Conservation (phyloP, 441 rosid species). For the Daphne laureola region DNA sequence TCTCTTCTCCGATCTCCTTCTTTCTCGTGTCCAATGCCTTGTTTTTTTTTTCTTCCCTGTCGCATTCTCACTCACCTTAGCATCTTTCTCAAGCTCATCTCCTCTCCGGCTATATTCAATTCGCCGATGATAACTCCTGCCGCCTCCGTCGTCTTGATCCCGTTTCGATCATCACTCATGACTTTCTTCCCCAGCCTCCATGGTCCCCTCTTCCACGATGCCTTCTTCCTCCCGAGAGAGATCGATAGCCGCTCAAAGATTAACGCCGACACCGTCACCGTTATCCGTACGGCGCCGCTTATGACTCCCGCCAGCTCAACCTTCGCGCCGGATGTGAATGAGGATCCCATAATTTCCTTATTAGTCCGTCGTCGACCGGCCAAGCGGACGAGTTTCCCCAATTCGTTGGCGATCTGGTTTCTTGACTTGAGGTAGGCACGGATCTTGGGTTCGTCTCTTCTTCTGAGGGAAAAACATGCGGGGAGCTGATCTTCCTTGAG, state of each 20-base stretch:
- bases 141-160: too few species aligned
- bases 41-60: too few species aligned
- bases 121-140: too few species aligned
- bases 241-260: conserved; percentile 44
- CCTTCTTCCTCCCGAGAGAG: conserved; percentile 24
- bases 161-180: too few species aligned
- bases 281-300: conserved; percentile 37
- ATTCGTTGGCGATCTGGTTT: conserved; percentile 39
- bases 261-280: conserved; percentile 43
- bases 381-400: conserved; percentile 40
- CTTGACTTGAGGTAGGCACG: conserved; percentile 34
- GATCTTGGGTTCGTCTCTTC: conserved; percentile 45
- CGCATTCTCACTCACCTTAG: too few species aligned
- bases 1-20: too few species aligned
- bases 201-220: conserved; percentile 37
- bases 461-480: conserved; percentile 55
- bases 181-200: too few species aligned
- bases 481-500: conserved; percentile 64
- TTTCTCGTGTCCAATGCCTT: too few species aligned
- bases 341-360: conserved; percentile 16
- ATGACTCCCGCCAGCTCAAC: conserved; percentile 41
- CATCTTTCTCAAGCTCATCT: too few species aligned
- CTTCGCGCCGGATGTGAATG: conserved; percentile 18
- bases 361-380: too few species aligned
- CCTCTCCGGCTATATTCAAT: too few species aligned